Percentiles rank a stretch among this genome's conserved stretches.
Evolutionary conservation across 352 stramenopile species (phyloP).

Genomic region (Peronospora destructor): DNA sequence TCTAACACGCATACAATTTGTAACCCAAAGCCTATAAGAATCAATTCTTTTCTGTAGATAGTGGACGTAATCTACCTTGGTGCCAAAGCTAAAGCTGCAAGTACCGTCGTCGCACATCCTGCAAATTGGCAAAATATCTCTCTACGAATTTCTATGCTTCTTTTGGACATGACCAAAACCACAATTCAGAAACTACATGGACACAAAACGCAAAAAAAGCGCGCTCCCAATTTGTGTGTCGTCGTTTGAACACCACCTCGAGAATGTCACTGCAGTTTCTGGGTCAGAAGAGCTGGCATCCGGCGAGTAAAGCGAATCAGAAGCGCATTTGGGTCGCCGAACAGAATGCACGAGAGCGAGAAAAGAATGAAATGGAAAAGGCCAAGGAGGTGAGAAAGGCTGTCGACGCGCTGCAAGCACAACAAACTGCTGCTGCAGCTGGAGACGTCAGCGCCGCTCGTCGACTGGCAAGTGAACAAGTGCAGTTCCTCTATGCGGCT

Average conservation of each 20-base stretch:
- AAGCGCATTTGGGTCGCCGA: conserved; percentile 82
- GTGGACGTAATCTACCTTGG: conserved; percentile 18
- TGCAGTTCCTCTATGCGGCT: conserved; percentile 70
- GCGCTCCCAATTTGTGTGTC: conserved; percentile 1
- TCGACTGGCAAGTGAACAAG: conserved; percentile 43
- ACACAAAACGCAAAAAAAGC: not conserved
- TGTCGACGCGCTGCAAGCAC: conserved; percentile 42
- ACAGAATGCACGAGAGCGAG: conserved; percentile 47
- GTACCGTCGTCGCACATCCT: conserved; percentile 29
- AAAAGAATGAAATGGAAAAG: conserved; percentile 50
- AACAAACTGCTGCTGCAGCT: conserved; percentile 49
- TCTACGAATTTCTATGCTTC: no score
- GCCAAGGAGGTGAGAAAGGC: conserved; percentile 62
- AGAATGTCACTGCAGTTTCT: conserved; percentile 84
- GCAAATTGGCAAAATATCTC: not conserved
- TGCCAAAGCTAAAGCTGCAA: conserved; percentile 41
- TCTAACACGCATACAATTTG: conserved; percentile 14
- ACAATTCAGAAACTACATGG: not conserved
- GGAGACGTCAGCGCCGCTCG: conserved; percentile 44
- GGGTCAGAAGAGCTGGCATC: conserved; percentile 74
- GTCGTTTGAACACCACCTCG: no score
- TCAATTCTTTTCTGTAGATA: not conserved
- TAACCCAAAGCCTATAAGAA: not conserved
- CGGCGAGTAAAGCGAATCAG: conserved; percentile 74
- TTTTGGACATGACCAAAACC: no score